Conservation (phyloP, 1,139 yeast species). For the Martiniozyma asiatica region DNA sequence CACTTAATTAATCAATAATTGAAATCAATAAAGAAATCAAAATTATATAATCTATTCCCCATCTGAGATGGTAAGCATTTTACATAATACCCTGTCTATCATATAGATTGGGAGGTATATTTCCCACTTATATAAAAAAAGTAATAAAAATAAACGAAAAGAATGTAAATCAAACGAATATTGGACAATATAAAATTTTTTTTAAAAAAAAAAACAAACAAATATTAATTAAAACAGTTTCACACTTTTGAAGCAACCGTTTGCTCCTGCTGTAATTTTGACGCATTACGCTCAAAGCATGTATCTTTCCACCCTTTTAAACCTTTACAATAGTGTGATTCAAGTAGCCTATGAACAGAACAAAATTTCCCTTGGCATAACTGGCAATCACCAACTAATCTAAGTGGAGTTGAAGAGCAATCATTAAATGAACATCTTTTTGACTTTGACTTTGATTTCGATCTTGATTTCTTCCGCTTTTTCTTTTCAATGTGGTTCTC, state of each 20-base stretch:
- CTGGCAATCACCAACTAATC: conserved; percentile 82
- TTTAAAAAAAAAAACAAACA: too few relatives aligned
- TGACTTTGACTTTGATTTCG: conserved; percentile 37
- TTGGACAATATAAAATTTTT: too few relatives aligned
- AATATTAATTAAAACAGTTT: too few relatives aligned
- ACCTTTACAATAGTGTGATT: conserved; percentile 73
- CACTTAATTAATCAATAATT: conserved; percentile 22
- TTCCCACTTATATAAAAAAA: too few relatives aligned
- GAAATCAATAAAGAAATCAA: too few relatives aligned
- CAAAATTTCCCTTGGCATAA: conserved; percentile 83
- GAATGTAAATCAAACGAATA: too few relatives aligned
- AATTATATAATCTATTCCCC: too few relatives aligned
- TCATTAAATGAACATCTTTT: conserved; percentile 44
- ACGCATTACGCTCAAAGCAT: conserved; percentile 51
- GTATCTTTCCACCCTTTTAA: conserved; percentile 71
- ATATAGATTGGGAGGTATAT: too few relatives aligned
- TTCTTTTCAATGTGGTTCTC: too few relatives aligned
- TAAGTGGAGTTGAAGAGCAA: conserved; percentile 58
- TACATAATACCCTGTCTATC: too few relatives aligned
- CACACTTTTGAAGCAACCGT: conserved; percentile 33
- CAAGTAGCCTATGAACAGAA: conserved; percentile 77
- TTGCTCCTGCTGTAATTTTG: conserved; percentile 33
- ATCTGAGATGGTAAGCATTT: too few relatives aligned
- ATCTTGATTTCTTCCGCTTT: conserved; percentile 19
- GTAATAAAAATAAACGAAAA: too few relatives aligned